A percentile compares a stretch with the other conserved stretches of the same genome.
phyloP scores from a whole-genome alignment of 306 rosid genomes.

The Vicia villosa region DNA sequence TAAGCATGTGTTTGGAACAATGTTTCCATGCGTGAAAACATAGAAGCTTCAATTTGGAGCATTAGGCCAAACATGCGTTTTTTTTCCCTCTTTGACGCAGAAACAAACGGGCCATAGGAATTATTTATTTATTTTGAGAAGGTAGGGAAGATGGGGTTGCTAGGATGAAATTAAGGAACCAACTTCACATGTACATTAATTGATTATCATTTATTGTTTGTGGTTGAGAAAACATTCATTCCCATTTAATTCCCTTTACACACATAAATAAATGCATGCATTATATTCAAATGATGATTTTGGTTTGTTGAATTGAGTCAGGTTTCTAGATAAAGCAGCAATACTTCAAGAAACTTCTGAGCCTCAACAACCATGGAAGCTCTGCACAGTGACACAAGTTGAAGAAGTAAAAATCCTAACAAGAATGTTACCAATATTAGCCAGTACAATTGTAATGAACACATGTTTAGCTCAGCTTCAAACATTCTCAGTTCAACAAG shows the following conservation, averaged over 20 bases:
- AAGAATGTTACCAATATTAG: constrained; percentile 80
- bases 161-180: not conserved
- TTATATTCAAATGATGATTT: constrained; percentile 18
- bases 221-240: not conserved
- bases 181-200: constrained; percentile 23
- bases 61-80: no score
- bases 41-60: no score
- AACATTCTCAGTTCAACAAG: constrained; percentile 85
- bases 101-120: no score
- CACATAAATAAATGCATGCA: constrained; percentile 19
- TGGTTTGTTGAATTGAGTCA: constrained; percentile 45
- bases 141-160: not conserved
- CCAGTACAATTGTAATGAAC: constrained; percentile 91
- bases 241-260: not conserved
- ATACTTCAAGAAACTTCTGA: constrained; percentile 49
- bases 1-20: no score
- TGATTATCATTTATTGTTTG: not conserved
- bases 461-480: constrained; percentile 94
- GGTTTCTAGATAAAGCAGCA: constrained; percentile 79
- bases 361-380: constrained; percentile 56
- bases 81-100: no score
- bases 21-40: no score
- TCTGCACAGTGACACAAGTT: constrained; percentile 85
- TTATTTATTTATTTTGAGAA: not conserved
- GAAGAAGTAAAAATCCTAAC: constrained; percentile 88